Conservation (phyloP, 768 basidiomycete genomes). For the Suillus decipiens region DNA sequence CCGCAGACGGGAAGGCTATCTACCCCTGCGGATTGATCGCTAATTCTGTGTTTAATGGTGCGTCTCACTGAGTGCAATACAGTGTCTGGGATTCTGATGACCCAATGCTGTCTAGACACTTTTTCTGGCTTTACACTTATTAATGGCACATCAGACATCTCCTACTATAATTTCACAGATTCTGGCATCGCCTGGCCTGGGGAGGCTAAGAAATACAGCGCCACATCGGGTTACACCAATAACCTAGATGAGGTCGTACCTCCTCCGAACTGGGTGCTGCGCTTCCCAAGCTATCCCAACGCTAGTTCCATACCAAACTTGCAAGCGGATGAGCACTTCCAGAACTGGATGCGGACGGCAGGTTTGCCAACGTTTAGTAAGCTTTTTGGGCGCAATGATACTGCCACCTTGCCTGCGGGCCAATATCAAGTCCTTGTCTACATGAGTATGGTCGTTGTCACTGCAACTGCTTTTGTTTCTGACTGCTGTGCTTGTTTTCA, state of each 20-base stretch:
- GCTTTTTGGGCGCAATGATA: constrained; percentile 89
- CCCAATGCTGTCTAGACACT: constrained; percentile 58
- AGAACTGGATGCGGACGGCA: constrained; percentile 99
- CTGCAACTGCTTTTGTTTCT: background rate
- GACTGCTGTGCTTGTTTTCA: constrained; percentile 32
- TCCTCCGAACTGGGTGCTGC: constrained; percentile 87
- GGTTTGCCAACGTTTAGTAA: constrained; percentile 97
- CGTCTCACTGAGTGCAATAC: constrained; percentile 19
- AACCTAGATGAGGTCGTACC: constrained; percentile 72
- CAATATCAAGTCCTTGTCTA: constrained; percentile 74
- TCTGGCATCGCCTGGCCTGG: constrained; percentile 94
- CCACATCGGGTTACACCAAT: constrained; percentile 51
- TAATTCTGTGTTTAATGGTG: constrained; percentile 95
- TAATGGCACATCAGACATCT: constrained; percentile 40
- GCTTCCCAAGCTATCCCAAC: constrained; percentile 75
- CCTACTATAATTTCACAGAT: constrained; percentile 72
- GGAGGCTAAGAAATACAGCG: constrained; percentile 86
- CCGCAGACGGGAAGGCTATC: constrained; percentile 52
- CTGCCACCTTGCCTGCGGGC: constrained; percentile 67
- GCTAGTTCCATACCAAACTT: constrained; percentile 73
- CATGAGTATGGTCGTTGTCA: constrained; percentile 64
- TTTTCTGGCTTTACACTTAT: constrained; percentile 60
- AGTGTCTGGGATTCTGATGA: background rate
- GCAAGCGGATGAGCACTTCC: constrained; percentile 84
- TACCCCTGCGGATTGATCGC: constrained; percentile 98